Evolutionary conservation across 2,329 filamentous ascomycete species (phyloP), one percentile per base, ranked within the genome.

Genomic region (Trichophyton simii): DNA sequence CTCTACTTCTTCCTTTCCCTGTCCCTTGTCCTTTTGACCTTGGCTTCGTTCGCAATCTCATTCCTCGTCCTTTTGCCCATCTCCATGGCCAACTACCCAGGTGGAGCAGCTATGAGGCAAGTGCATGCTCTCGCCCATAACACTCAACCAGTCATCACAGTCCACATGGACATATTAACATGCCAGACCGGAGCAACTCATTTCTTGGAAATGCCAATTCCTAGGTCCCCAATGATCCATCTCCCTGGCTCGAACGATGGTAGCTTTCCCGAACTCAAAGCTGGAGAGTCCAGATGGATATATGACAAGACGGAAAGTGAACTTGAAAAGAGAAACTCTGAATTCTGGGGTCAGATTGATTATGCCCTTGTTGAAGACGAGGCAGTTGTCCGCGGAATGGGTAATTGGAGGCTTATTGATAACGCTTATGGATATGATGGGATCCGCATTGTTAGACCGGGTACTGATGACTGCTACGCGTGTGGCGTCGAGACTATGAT

Each of bases 81-180:
- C 63, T 96, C 91, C 0, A 87, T 88, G 13, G 83, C 95, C 62
- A 99, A 96, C 75, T 99, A 99, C 70, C 94, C 94, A 0, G 94
- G 94, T 57, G 94, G 89, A 22, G 83, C 88, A 63, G 94, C 91
- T 1, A 79, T 97, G 8, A 68, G 72, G 41, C 64, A 70, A 20
- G 68, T 78, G 20, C 77, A 79, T 57, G 46, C 46, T 3, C 68
- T 72, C 58, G 68, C 69, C 15, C 58, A 69, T 36, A 64, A 62
- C 48, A 66, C 71, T 0, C 67, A 72, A 52, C 63, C 68, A 6
- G 60, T 63, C 22, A 66, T 76, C 9, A 68, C 67, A 18, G 78
- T 85, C 5, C 78, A 84, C 67, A 73, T 85, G 62, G 82, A 82
- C 62, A 86, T 84, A 59, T 76, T 86, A 25, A 80, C 82, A 1